Conservation (phyloP, 2,329 filamentous ascomycete genomes). For the Dendrostoma leiphaemia region DNA sequence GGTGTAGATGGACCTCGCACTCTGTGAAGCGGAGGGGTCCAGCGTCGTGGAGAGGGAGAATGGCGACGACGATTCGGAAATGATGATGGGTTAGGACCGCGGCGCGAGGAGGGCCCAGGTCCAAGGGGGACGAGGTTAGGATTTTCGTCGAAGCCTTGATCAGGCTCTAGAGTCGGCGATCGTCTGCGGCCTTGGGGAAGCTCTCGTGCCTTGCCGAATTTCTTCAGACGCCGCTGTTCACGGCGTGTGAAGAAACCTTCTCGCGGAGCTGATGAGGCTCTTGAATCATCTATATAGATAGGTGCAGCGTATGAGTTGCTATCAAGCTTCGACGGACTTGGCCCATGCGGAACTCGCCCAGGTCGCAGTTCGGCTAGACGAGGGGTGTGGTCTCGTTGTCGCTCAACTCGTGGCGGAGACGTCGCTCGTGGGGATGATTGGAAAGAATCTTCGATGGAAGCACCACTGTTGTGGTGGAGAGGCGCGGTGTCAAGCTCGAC, state of each 20-base stretch:
- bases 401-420: constrained; percentile 26
- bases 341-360: constrained; percentile 18
- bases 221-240: constrained; percentile 25
- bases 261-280: constrained; percentile 18
- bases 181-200: constrained; percentile 23
- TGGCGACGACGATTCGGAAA: constrained; percentile 23
- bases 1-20: constrained; percentile 23
- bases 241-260: constrained; percentile 24
- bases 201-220: constrained; percentile 21
- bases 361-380: constrained; percentile 20
- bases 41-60: constrained; percentile 10
- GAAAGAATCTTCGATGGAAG: constrained; percentile 6
- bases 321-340: constrained; percentile 11
- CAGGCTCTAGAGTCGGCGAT: constrained; percentile 25
- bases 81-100: constrained; percentile 21
- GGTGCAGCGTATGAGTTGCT: constrained; percentile 11
- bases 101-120: constrained; percentile 21
- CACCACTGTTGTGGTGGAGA: constrained; percentile 14
- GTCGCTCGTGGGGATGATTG: constrained; percentile 22
- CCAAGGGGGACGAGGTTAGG: constrained; percentile 21
- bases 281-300: constrained; percentile 13
- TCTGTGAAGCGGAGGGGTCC: constrained; percentile 6
- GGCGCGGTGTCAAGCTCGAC: constrained; percentile 19
- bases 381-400: constrained; percentile 28
- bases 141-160: constrained; percentile 13